A percentile compares a stretch with the other conserved stretches of the same genome.
Conservation (phyloP, 768 basidiomycete species). For the Rhodosporidiobolus odoratus region DNA sequence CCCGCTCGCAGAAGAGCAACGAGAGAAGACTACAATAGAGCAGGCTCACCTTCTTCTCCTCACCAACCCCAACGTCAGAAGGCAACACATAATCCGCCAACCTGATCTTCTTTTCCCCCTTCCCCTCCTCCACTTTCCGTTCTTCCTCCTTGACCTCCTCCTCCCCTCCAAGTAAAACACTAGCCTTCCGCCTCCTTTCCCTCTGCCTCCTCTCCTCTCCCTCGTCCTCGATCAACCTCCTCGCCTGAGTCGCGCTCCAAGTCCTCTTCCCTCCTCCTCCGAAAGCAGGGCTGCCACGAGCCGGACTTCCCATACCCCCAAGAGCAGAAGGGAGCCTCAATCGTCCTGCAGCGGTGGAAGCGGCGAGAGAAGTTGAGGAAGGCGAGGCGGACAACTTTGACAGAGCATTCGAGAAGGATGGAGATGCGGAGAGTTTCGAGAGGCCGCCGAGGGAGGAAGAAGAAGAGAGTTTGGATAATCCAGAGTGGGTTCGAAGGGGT, state of each 20-base stretch:
- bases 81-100: conserved; percentile 11
- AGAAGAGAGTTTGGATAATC: background rate
- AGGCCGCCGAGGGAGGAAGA: background rate
- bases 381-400: conserved; percentile 7
- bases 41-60: background rate
- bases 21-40: background rate
- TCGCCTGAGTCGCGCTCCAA: conserved; percentile 20
- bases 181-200: conserved; percentile 14
- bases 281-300: background rate
- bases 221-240: conserved; percentile 10
- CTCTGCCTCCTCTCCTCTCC: conserved; percentile 12
- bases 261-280: background rate
- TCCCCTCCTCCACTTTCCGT: background rate
- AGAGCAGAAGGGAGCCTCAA: conserved; percentile 3
- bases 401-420: too few species aligned
- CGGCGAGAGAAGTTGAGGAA: conserved; percentile 3
- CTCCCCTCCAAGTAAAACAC: conserved; percentile 15
- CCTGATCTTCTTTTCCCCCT: conserved; percentile 18
- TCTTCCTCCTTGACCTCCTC: background rate
- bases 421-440: background rate
- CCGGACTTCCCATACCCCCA: too few species aligned
- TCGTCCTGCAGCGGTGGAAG: conserved; percentile 6
- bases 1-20: background rate
- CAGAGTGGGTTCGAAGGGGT: background rate
- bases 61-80: background rate